phyloP scores from a whole-genome alignment of 2,329 filamentous ascomycete species.

The Xylariomycetidae sp. region DNA sequence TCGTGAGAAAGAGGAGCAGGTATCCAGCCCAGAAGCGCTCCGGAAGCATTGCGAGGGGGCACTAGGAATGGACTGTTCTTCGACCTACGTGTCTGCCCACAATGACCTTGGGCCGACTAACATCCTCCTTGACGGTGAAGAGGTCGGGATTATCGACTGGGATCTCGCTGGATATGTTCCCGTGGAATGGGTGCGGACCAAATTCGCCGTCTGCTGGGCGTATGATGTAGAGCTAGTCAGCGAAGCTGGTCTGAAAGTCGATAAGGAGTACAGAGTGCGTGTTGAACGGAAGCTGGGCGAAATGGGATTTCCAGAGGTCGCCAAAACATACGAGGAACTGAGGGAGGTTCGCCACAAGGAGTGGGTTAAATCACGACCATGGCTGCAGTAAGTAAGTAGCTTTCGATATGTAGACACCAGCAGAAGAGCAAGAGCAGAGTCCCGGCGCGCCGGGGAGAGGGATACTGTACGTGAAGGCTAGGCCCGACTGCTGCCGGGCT shows the following conservation, averaged over 20 bases:
- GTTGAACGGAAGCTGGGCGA: slow-evolving; percentile 1
- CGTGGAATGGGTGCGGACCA: slow-evolving; percentile 1
- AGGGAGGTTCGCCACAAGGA: slow-evolving; percentile 1
- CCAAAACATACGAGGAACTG: slow-evolving; percentile 1
- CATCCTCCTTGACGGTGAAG: slow-evolving; percentile 7
- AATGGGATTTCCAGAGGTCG: slow-evolving; percentile 4
- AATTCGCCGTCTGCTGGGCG: slow-evolving; percentile 3
- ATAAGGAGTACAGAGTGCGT: background rate
- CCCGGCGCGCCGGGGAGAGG: too few relatives aligned
- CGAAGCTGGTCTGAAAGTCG: background rate
- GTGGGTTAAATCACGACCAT: slow-evolving; percentile 1
- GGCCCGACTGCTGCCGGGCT: too few relatives aligned
- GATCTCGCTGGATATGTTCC: slow-evolving; percentile 3
- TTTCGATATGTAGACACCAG: too few relatives aligned
- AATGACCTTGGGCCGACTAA: slow-evolving; percentile 13
- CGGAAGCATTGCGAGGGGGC: slow-evolving; percentile 8
- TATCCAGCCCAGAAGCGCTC: slow-evolving; percentile 2
- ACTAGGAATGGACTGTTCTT: slow-evolving; percentile 5
- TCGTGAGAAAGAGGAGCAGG: slow-evolving; percentile 1
- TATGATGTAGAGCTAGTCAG: background rate
- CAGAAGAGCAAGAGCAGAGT: too few relatives aligned
- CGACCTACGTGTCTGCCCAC: slow-evolving; percentile 4
- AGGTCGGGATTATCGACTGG: slow-evolving; percentile 7
- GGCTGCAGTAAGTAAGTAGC: slow-evolving; percentile 3
- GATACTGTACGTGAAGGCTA: too few relatives aligned